Evolutionary conservation across 139 green algal species (phyloP), one percentile per base, ranked within the genome.

Genomic region (Parachlorella kessleri): DNA sequence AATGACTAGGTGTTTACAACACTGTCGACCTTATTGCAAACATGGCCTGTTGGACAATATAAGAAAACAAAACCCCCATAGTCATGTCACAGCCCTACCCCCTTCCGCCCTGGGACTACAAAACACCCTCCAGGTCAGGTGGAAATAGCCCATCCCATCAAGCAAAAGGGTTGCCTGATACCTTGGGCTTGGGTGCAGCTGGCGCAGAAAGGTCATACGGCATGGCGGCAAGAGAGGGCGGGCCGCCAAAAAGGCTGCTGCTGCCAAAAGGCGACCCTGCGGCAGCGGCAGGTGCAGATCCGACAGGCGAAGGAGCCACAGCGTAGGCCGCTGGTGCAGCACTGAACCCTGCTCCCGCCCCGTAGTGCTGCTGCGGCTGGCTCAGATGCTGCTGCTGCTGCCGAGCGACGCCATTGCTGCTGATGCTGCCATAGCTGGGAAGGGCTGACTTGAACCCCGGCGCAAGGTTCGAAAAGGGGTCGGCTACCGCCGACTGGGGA

Each of bases 111-210:
- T n/a, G n/a, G n/a, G n/a, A n/a, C n/a, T n/a, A n/a, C n/a, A n/a
- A n/a, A n/a, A n/a, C n/a, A n/a, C n/a, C n/a, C n/a, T n/a, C n/a
- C n/a, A n/a, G n/a, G n/a, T n/a, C n/a, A n/a, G n/a, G n/a, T n/a
- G n/a, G n/a, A n/a, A n/a, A n/a, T n/a, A n/a, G n/a, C n/a, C n/a
- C n/a, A n/a, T n/a, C n/a, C n/a, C 48, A 14, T 81, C 70, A 85
- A 4, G 75, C 82, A 78, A 87, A 87, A 9, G 82, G 82, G 67
- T 87, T 87, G 72, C 82, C 82, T 18, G 63, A 66, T 26, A 55
- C 14, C n/a, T 76, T 73, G 18, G 82, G 59, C 71, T 77, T 85
- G 32, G 81, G 81, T 24, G 81, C 81, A 30, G 67, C 36, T 2
- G 75, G 81, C 7, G 81, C 81, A 14, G 26, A 55, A 18, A 85